Base-by-base conservation (phyloP, 164 flowering plant species). In the Hamamelis virginiana region DNA sequence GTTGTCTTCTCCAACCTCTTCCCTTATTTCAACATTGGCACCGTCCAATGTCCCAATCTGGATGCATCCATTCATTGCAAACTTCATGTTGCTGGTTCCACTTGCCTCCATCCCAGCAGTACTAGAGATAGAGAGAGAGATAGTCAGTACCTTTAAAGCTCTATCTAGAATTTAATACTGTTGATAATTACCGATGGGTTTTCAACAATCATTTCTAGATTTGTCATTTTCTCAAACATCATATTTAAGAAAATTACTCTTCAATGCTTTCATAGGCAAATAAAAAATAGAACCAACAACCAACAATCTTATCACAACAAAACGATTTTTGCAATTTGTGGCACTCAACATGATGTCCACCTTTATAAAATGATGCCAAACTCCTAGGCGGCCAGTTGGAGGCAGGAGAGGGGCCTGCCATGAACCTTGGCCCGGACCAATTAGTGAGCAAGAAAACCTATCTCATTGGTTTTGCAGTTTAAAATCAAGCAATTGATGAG, bases 21-120 rank as follows among this genome's bases (percentile, higher is more conserved):
- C 72, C 72, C 97, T 81, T 70, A 94, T 94, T 83, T 94, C 97
- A 73, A 94, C 98, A 77, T 94, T 94, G 70, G 98, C 98, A 16
- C 97, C 98, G 78, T 94, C 98, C 68, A 94, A 77, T 38, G 98
- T 94, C 60, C 98, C 98, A 78, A 94, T 94, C 73, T 86, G 75
- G 58, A 94, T 66, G 74, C 98, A 91, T 12, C 98, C 98, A 62
- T 94, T 94, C 98, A 94, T 94, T 47, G 95, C 76, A 85, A 94
- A 94, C 80, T 94, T 94, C 98, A 94, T 94, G 81, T 94, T 94
- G 80, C 98, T 94, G 60, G 98, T 94, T 77, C 97, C 98, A 82
- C 97, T 91, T 57, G 98, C 98, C 77, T 94, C 98, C 98, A 94
- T 94, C 68, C 98, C 98, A 74, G 98, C 98, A 77, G 98, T 94